These are phyloP conservation scores for Termitomyces sp. DNA, from an alignment of 768 basidiomycete species.

Conservation along the genomic window DNA sequence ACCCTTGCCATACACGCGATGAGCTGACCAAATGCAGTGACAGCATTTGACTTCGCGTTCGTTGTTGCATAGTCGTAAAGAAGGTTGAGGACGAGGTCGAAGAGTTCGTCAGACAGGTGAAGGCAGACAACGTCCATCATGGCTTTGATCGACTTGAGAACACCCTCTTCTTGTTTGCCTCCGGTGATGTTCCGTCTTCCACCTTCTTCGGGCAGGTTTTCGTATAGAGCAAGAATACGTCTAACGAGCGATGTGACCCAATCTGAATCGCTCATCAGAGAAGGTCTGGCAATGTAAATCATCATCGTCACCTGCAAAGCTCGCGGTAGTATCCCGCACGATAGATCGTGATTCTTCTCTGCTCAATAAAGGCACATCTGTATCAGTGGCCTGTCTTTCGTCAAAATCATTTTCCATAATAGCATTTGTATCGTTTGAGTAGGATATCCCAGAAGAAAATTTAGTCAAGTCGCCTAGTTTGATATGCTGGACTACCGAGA, in stretches of 20 bases:
- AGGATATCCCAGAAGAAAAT: conserved; percentile 49
- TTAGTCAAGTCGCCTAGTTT: conserved; percentile 74
- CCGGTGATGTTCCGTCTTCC: conserved; percentile 83
- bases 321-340: conserved; percentile 71
- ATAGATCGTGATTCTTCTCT: conserved; percentile 67
- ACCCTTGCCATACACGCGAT: conserved; percentile 80
- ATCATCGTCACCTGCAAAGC: conserved; percentile 58
- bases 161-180: conserved; percentile 75
- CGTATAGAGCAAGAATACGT: conserved; percentile 76
- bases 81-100: conserved; percentile 80
- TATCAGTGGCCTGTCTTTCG: conserved; percentile 41
- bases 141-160: conserved; percentile 74
- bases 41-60: conserved; percentile 88
- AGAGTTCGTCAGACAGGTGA: conserved; percentile 73
- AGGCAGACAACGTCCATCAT: conserved; percentile 79
- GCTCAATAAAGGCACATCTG: conserved; percentile 35
- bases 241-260: conserved; percentile 79
- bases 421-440: conserved; percentile 54
- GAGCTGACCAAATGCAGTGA: conserved; percentile 84
- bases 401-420: conserved; percentile 41
- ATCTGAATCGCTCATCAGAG: conserved; percentile 35
- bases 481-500: conserved; percentile 66
- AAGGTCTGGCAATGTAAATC: not conserved
- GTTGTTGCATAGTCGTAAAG: conserved; percentile 86
- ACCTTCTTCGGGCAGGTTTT: conserved; percentile 93